A percentile compares a stretch with the other conserved stretches of the same genome.
Evolutionary conservation across 495 filamentous ascomycete species (phyloP).

Genomic region (Aspergillus steynii): DNA sequence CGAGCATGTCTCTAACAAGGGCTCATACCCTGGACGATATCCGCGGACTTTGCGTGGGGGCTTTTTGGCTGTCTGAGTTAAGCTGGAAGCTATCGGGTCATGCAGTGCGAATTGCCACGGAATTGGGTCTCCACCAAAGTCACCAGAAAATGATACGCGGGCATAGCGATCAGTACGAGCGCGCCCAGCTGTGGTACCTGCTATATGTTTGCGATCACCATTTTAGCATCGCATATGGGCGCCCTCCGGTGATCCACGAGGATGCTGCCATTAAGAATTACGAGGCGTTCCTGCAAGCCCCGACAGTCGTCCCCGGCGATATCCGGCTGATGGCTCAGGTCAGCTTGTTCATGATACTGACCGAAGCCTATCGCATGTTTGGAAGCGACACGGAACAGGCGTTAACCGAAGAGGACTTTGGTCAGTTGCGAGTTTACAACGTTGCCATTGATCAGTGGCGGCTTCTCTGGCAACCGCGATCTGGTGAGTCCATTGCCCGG

Average conservation of each 20-base stretch:
- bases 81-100: conserved; percentile 57
- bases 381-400: conserved; percentile 55
- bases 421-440: conserved; percentile 52
- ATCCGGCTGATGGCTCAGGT: conserved; percentile 57
- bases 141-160: conserved; percentile 49
- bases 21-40: conserved; percentile 53
- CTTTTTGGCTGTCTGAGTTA: conserved; percentile 55
- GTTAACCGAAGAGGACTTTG: conserved; percentile 55
- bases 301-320: conserved; percentile 50
- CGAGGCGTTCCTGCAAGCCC: conserved; percentile 51
- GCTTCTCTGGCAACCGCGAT: conserved; percentile 54
- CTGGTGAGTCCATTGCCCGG: conserved; percentile 37
- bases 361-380: conserved; percentile 57
- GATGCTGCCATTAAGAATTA: conserved; percentile 52
- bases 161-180: conserved; percentile 49
- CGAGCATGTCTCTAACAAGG: conserved; percentile 51
- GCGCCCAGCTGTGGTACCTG: conserved; percentile 51
- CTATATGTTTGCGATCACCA: conserved; percentile 60
- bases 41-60: conserved; percentile 51
- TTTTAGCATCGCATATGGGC: conserved; percentile 55
- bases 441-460: conserved; percentile 59
- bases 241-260: conserved; percentile 56
- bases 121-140: conserved; percentile 52
- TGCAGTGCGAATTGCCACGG: conserved; percentile 56
- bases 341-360: conserved; percentile 57